phyloP scores from a whole-genome alignment of 768 basidiomycete genomes.

The Tylopilus sp. region DNA sequence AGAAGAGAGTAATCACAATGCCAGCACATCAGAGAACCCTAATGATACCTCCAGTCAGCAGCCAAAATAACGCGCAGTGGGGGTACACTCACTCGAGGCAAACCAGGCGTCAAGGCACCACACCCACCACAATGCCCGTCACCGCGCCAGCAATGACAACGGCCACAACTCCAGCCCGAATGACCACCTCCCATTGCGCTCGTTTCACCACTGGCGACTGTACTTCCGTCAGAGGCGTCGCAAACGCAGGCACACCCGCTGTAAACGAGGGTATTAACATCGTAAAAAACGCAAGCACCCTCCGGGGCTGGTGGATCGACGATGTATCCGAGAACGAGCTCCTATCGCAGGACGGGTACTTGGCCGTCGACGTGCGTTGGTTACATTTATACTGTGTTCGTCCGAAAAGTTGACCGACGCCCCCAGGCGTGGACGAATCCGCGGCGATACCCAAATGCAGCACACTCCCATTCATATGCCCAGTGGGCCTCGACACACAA shows the following conservation, averaged over 20 bases:
- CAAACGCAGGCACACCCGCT: conserved; percentile 62
- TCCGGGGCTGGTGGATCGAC: neutral
- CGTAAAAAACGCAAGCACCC: conserved; percentile 1
- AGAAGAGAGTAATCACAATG: neutral
- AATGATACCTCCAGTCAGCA: neutral
- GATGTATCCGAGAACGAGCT: neutral
- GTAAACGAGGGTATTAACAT: conserved; percentile 29
- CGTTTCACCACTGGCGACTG: conserved; percentile 67
- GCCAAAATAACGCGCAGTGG: neutral
- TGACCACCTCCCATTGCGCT: conserved; percentile 85
- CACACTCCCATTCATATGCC: no score
- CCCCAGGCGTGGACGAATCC: neutral
- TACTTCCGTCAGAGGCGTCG: conserved; percentile 63
- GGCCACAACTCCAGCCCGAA: conserved; percentile 52
- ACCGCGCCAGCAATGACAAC: conserved; percentile 36
- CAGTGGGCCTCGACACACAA: no score
- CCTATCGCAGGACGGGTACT: neutral
- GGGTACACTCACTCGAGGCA: neutral
- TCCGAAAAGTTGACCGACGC: conserved; percentile 12
- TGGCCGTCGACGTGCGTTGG: conserved; percentile 3
- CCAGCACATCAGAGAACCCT: neutral
- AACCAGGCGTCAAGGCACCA: conserved; percentile 8
- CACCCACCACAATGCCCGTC: conserved; percentile 27
- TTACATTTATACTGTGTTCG: conserved; percentile 32
- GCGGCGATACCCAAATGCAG: neutral